These are phyloP conservation scores for Cystobasidiaceae sp. DNA, from an alignment of 1,284 basidiomycete genomes.

Conservation along the genomic window DNA sequence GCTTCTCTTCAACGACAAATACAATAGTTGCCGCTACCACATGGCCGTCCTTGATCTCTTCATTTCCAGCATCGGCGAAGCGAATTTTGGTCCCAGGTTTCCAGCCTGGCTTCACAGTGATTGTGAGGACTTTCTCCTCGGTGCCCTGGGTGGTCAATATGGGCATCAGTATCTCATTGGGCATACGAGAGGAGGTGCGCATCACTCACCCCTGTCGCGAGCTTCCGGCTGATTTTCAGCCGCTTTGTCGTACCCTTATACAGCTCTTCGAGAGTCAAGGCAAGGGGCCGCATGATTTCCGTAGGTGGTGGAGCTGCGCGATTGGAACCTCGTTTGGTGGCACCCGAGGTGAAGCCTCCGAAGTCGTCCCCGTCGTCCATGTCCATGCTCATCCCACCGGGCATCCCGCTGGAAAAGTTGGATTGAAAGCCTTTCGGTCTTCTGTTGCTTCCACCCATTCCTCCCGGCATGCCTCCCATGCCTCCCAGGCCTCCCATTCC, in stretches of 20 bases:
- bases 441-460: constrained; percentile 26
- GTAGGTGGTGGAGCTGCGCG: constrained; percentile 48
- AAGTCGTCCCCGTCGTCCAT: constrained; percentile 37
- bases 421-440: constrained; percentile 9
- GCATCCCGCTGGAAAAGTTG: constrained; percentile 29
- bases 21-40: constrained; percentile 28
- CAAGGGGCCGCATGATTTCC: constrained; percentile 78
- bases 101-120: constrained; percentile 69
- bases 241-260: constrained; percentile 82
- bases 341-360: constrained; percentile 36
- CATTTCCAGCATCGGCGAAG: constrained; percentile 81
- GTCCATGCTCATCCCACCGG: constrained; percentile 38
- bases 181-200: background rate
- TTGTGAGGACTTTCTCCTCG: constrained; percentile 52
- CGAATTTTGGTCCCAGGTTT: constrained; percentile 79
- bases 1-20: constrained; percentile 80
- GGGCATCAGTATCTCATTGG: background rate
- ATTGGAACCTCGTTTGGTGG: constrained; percentile 54
- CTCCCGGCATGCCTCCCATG: constrained; percentile 42
- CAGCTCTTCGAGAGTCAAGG: constrained; percentile 83
- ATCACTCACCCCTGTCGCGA: constrained; percentile 12
- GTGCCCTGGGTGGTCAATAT: too few species aligned
- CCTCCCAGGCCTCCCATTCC: constrained; percentile 52
- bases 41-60: constrained; percentile 53
- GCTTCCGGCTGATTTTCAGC: constrained; percentile 65